Evolutionary conservation across 2,329 filamentous ascomycete species (phyloP).

Genomic region (Tolypocladium tundrense): DNA sequence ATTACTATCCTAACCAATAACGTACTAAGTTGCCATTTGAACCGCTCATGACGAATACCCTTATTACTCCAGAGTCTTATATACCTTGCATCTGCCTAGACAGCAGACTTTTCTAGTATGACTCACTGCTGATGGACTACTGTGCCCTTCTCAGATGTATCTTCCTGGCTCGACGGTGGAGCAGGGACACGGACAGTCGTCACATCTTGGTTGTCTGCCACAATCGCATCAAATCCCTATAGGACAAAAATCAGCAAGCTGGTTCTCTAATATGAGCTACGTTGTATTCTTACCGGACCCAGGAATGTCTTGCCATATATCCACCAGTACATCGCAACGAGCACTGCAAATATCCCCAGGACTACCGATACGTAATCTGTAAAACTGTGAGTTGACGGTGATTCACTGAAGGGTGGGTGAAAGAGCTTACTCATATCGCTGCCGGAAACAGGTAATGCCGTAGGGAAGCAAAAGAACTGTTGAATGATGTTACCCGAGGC

Average conservation of each 20-base stretch:
- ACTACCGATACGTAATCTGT: not conserved
- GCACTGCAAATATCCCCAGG: not conserved
- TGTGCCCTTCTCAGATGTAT: not conserved
- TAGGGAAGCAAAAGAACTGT: conserved; percentile 20
- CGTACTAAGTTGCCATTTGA: too few relatives aligned
- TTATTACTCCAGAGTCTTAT: too few relatives aligned
- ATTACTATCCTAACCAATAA: too few relatives aligned
- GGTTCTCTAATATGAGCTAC: not conserved
- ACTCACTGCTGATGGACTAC: not conserved
- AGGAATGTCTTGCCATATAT: not conserved
- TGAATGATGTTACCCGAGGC: conserved; percentile 1
- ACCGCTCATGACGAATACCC: too few relatives aligned
- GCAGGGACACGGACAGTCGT: not conserved
- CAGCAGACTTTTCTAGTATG: not conserved
- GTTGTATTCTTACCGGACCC: not conserved
- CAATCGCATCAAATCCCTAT: not conserved
- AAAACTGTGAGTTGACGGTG: not conserved
- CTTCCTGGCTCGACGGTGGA: not conserved
- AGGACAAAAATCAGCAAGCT: not conserved
- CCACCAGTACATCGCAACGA: not conserved
- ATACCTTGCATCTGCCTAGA: not conserved
- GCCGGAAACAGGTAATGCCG: conserved; percentile 9
- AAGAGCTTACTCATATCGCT: conserved; percentile 11
- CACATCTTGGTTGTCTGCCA: not conserved
- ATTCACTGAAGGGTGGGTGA: not conserved